A percentile compares a stretch with the other conserved stretches of the same genome.
Evolutionary conservation across 208 protist genomes (phyloP).

Genomic region (Trypanosoma mega): DNA sequence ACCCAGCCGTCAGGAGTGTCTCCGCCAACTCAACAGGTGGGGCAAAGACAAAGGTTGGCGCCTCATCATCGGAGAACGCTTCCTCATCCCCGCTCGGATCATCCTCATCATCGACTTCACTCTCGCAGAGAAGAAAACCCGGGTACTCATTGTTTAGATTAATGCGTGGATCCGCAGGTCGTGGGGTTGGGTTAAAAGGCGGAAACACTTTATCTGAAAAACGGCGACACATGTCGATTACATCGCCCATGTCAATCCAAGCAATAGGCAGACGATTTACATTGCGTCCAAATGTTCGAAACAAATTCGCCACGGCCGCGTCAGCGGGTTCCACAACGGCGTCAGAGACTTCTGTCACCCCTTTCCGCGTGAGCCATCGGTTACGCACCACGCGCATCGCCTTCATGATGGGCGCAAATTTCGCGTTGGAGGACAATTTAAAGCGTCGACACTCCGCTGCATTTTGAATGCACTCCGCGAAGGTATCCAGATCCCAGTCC

Average conservation of each 20-base stretch:
- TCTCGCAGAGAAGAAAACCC: conserved; percentile 87
- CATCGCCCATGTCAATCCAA: conserved; percentile 92
- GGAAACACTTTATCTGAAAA: conserved; percentile 64
- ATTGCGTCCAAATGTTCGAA: conserved; percentile 73
- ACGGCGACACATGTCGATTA: conserved; percentile 87
- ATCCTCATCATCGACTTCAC: conserved; percentile 87
- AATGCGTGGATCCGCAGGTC: conserved; percentile 86
- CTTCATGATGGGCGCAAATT: conserved; percentile 85
- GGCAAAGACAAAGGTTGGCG: conserved; percentile 84
- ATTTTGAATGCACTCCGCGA: conserved; percentile 59
- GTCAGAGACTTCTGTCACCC: conserved; percentile 54
- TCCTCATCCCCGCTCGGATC: conserved; percentile 80
- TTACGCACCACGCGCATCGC: conserved; percentile 81
- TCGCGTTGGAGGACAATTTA: conserved; percentile 60
- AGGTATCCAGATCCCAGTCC: conserved; percentile 78
- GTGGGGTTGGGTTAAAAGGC: conserved; percentile 81
- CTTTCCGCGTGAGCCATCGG: conserved; percentile 67
- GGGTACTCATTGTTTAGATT: conserved; percentile 87
- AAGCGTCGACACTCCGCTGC: conserved; percentile 69
- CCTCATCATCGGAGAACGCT: conserved; percentile 90
- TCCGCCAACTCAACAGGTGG: conserved; percentile 80
- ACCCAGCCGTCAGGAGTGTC: conserved; percentile 85
- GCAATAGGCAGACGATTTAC: conserved; percentile 87
- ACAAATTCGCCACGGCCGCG: conserved; percentile 64
- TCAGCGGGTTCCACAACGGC: conserved; percentile 56